Base-by-base conservation (phyloP, 805 yeast species). In the Ogataea glucozyma region DNA sequence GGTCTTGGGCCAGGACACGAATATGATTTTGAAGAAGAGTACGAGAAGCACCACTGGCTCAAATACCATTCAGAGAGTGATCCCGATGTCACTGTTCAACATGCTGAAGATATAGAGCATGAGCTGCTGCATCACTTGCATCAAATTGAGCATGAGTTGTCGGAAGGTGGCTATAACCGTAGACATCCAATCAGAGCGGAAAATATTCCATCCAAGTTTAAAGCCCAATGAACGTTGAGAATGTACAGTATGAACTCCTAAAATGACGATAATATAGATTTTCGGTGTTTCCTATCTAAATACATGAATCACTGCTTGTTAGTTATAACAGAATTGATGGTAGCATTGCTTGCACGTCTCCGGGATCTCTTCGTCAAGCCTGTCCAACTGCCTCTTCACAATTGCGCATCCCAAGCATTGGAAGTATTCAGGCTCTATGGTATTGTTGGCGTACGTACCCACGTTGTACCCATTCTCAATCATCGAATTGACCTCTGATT, bases 21-120 rank as follows among this genome's bases (percentile, higher is more conserved):
- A 66, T 83, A 89, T 26, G 96, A 88, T 66, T 91, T 89, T 58
- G 98, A 90, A 64, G 76, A 79, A 53, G 97, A 90, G 61, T 91
- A 90, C 61, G 97, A 91, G 62, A 82, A 87, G 44, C 97, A 90
- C 62, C 98, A 90, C 63, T 91, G 97, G 97, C 77, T 82, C 47
- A 71, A 88, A 65, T 83, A 74, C 58, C 93, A 86, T 60, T 73
- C 77, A 43, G 79, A 86, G 51, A 66, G 72, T 43, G 97, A 89
- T 61, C 97, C 97, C 1, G 89, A 87, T 41, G 88, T 89, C 20
- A 72, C 75, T 54, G 67, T 78, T 18, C 84, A 86, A 40, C 97
- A 89, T 61, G 84, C 83, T 49, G 97, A 89, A 61, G 97, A 89
- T 61, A 77, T 85, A 7, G 96, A 88, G 59, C 86, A 89, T 62